Percentiles rank a stretch among this genome's conserved stretches.
phyloP scores from a whole-genome alignment of 192 early-diverging fungal species.

The Gaertneriomyces sp. region DNA sequence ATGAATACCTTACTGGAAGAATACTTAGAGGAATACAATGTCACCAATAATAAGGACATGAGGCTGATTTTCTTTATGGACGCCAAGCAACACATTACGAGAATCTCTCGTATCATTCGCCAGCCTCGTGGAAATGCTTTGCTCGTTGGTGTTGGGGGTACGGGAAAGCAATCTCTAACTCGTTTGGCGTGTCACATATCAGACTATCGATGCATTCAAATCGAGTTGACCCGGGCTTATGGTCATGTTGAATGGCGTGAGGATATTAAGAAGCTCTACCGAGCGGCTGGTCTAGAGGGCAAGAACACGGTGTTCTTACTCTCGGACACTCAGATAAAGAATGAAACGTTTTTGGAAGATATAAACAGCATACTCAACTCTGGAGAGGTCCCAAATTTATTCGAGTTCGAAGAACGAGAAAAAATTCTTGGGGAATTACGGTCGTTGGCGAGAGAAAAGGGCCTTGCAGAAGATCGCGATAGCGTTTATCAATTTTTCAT shows the following conservation, averaged over 20 bases:
- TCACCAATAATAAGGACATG: constrained; percentile 55
- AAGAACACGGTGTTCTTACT: constrained; percentile 62
- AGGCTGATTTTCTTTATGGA: constrained; percentile 61
- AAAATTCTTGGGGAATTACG: constrained; percentile 57
- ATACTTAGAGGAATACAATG: constrained; percentile 65
- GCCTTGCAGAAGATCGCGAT: constrained; percentile 54
- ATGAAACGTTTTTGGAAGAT: constrained; percentile 56
- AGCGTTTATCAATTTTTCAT: constrained; percentile 60
- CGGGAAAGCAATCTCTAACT: constrained; percentile 58
- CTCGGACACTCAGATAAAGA: constrained; percentile 61
- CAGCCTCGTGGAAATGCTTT: constrained; percentile 60
- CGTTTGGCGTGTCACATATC: constrained; percentile 59
- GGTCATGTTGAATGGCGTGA: constrained; percentile 55
- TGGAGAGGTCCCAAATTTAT: constrained; percentile 59
- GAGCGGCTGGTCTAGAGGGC: constrained; percentile 53
- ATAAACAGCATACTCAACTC: constrained; percentile 59
- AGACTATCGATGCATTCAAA: constrained; percentile 56
- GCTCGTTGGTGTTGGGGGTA: constrained; percentile 57
- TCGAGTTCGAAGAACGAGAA: constrained; percentile 61
- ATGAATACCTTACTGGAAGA: constrained; percentile 56
- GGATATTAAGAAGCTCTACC: constrained; percentile 55
- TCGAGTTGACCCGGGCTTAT: constrained; percentile 58
- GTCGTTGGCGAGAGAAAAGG: constrained; percentile 49
- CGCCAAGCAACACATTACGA: constrained; percentile 55
- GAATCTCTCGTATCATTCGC: constrained; percentile 54